Evolutionary conservation across 257 asterid species (phyloP), one percentile per base, ranked within the genome.

Genomic region (Salvia miltiorrhiza): DNA sequence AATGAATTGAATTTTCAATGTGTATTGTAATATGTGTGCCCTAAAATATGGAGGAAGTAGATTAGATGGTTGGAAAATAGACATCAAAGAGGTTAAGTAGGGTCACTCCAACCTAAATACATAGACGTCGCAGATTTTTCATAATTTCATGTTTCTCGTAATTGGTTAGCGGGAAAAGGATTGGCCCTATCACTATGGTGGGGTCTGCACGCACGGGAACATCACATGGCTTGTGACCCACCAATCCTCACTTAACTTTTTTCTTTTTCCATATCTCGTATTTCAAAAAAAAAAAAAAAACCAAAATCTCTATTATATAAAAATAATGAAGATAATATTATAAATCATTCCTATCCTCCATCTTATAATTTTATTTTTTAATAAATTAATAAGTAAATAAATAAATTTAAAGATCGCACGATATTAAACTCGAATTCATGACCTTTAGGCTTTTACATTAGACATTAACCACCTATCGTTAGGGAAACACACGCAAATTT

Each of bases 151-250:
- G 67, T 50, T 21, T 44, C 61, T 74, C 17, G 24, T 70, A 66
- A 64, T 63, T 59, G 45, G 62, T 33, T 48, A 23, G 53, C 11
- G 28, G 21, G 48, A 63, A 53, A 62, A 67, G 16, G 41, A n/a
- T 9, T 40, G 30, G 61, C 33, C 12, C 43, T 37, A 9, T 37
- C 10, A 17, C 12, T 3, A 7, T 0, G 62, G 69, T 65, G 63
- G 74, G 83, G 70, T 17, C 45, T 19, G 26, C 71, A 23, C 16
- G 19, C 79, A 72, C 76, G 77, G 63, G 72, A 77, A 77, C 82
- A 70, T 80, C 79, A 77, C 82, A 80, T 81, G 85, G 76, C 41
- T 21, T 75, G 24, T 59, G 77, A 49, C 79, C 81, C 75, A 69
- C 63, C 74, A 55, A 55, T 39, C 20, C 19, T 39, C 50, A 4